These are phyloP conservation scores for Kluyveromyces nonfermentans DNA, from an alignment of 805 yeast species.

Conservation along the genomic window DNA sequence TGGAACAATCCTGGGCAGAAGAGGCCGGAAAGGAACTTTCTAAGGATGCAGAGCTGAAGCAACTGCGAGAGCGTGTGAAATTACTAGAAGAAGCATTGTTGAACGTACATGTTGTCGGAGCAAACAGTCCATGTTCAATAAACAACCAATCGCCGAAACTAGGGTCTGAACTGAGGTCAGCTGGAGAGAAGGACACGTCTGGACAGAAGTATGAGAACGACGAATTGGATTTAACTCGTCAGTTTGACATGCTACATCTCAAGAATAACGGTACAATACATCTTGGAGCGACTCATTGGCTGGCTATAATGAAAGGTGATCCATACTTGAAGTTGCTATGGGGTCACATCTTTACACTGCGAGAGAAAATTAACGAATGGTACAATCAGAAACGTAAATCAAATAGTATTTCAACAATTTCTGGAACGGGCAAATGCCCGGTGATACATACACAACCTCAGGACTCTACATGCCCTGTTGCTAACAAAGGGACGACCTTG, in stretches of 20 bases:
- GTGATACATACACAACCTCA: constrained; percentile 11
- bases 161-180: neutral
- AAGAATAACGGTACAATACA: constrained; percentile 36
- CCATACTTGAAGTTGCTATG: constrained; percentile 46
- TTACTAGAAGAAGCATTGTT: constrained; percentile 41
- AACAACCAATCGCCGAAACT: neutral
- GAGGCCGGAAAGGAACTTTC: constrained; percentile 39
- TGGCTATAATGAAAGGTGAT: constrained; percentile 51
- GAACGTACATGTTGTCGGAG: constrained; percentile 17
- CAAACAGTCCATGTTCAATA: constrained; percentile 13
- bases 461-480: constrained; percentile 6
- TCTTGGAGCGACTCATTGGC: constrained; percentile 48
- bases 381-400: constrained; percentile 19
- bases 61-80: constrained; percentile 47
- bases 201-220: constrained; percentile 23
- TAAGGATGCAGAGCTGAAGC: constrained; percentile 38
- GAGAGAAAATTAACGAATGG: constrained; percentile 31
- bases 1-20: constrained; percentile 54
- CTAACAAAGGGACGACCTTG: neutral
- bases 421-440: constrained; percentile 18
- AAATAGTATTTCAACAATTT: neutral
- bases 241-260: constrained; percentile 37
- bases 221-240: constrained; percentile 32
- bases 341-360: constrained; percentile 38
- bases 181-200: neutral